Conservation (phyloP, 257 asterid genomes). For the Gentiana straminea region DNA sequence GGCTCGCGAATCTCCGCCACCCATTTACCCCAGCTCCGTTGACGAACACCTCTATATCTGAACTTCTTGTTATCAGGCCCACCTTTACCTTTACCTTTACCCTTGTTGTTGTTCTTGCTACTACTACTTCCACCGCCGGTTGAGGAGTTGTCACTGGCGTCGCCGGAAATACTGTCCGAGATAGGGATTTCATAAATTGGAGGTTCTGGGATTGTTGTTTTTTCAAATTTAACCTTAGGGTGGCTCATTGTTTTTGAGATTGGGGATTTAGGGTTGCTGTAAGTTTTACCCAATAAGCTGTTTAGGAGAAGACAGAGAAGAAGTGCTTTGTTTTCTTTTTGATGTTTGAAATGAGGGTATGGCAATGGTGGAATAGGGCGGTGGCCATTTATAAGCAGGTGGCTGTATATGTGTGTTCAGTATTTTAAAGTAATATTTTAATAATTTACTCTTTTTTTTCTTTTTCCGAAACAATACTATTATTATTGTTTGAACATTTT, state of each 20-base stretch:
- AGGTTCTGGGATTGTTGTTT: background rate
- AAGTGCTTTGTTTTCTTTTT: constrained; percentile 8
- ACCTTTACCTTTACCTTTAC: constrained; percentile 50
- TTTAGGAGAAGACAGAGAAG: constrained; percentile 16
- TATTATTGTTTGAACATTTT: no score
- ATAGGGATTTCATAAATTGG: background rate
- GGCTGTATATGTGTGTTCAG: no score
- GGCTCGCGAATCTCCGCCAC: constrained; percentile 99
- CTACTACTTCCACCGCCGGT: constrained; percentile 11
- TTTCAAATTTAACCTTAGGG: constrained; percentile 9
- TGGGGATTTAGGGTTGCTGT: constrained; percentile 24
- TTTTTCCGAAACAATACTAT: no score
- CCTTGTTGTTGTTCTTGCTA: constrained; percentile 7
- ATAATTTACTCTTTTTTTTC: no score
- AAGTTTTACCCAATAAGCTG: constrained; percentile 48
- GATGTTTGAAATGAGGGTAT: constrained; percentile 7
- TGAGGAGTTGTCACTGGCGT: background rate
- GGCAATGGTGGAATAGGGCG: constrained; percentile 75
- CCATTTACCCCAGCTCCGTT: constrained; percentile 99
- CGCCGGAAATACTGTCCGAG: background rate
- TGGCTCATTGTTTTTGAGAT: constrained; percentile 53
- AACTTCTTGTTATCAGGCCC: constrained; percentile 88
- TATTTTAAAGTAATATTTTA: no score
- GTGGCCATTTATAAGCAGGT: constrained; percentile 33
- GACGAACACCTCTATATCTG: constrained; percentile 71